phyloP scores from a whole-genome alignment of 2,329 filamentous ascomycete genomes.

The Aspergillus sp. region DNA sequence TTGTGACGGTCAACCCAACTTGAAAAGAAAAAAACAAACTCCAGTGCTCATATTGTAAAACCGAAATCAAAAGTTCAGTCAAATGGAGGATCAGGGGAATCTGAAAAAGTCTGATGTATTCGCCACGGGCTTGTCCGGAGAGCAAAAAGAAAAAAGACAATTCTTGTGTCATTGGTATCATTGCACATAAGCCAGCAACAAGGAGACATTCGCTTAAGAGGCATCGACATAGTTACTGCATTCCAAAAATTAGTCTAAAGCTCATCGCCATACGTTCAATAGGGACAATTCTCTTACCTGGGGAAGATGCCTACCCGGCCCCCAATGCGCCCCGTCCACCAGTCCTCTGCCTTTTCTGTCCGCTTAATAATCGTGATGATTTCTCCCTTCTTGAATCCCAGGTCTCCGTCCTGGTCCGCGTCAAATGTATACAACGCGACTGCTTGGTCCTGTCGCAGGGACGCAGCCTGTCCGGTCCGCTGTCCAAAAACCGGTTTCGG shows the following conservation, averaged over 20 bases:
- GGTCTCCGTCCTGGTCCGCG: conserved; percentile 83
- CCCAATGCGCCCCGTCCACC: conserved; percentile 94
- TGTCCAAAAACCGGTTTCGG: conserved; percentile 79
- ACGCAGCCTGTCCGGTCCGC: conserved; percentile 35
- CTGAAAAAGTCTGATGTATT: not conserved
- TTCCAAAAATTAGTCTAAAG: conserved; percentile 5
- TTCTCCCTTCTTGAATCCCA: conserved; percentile 96
- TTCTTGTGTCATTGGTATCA: conserved; percentile 17
- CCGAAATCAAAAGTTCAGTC: too few species aligned
- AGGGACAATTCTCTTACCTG: conserved; percentile 47
- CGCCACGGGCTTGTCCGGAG: too few species aligned
- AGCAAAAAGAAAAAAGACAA: not conserved
- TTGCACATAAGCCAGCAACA: conserved; percentile 17
- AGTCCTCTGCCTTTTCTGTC: conserved; percentile 90
- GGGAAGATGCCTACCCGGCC: conserved; percentile 87
- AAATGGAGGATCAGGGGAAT: not conserved
- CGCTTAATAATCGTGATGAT: conserved; percentile 91
- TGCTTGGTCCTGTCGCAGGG: conserved; percentile 65
- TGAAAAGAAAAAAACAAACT: too few species aligned
- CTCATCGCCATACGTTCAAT: not conserved
- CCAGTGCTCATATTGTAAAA: too few species aligned
- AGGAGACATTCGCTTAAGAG: conserved; percentile 13
- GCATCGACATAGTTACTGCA: conserved; percentile 35
- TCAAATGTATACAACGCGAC: conserved; percentile 93
- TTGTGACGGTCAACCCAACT: too few species aligned